Base-by-base conservation (phyloP, 31 red algal species). In the Porphyra umbilicalis region DNA sequence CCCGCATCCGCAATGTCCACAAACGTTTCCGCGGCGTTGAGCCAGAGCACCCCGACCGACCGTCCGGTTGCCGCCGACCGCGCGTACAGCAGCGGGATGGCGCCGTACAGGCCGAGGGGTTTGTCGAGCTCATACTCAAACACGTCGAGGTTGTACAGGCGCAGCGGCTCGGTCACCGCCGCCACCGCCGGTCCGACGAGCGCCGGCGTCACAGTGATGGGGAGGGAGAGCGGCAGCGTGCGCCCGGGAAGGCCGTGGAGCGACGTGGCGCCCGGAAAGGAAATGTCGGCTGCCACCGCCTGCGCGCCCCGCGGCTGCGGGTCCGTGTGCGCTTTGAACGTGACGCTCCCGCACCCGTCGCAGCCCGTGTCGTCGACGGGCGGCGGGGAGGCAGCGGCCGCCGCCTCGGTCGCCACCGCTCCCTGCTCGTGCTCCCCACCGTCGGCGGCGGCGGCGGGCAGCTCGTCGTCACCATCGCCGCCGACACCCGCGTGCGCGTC, bases 71-170 rank as follows among this genome's bases (percentile, higher is more conserved):
- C 87, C 20, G 79, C 83, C 18, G 79, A 75, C 8, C 85, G 39
- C 29, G 96, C 92, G 14, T 86, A 77, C 68, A 99, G 29, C 42
- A 96, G 79, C 31, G 97, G 97, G 34, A 99, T 85, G 44, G 88
- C 77, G 3, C 97, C 97, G 77, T 99, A 99, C 36, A 99, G 75
- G 46, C 97, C 97, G n/a, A 99, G 86, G 36, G 90, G 87, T 67
- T 85, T 89, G 30, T 84, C 86, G 44, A 95, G 75, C 76, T 99
- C 97, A 83, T 92, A 99, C 84, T 99, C 97, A 83, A 99, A 99
- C 15, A 99, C 88, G 83, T 95, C 97, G 71, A 99, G 78, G 81
- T 99, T 99, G 83, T 99, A 99, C 57, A 99, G 88, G 10, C 97
- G 88, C 74, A 90, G 74, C 32, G 97, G 97, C 75, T 94, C 89